Conservation (phyloP, 2,329 filamentous ascomycete genomes). For the Plenodomus lindquistii region DNA sequence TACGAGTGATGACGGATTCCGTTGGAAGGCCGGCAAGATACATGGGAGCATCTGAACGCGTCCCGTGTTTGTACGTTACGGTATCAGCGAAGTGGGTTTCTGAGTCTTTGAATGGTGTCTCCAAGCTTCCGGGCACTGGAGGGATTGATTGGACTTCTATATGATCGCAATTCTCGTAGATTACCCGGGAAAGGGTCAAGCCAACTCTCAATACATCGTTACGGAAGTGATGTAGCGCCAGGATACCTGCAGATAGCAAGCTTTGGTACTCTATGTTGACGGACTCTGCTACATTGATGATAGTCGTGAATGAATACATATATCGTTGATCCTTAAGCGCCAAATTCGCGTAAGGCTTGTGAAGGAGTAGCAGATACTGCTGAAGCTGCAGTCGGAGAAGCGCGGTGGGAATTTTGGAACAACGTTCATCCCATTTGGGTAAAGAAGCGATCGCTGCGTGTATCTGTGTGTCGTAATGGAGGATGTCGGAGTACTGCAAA, state of each 20-base stretch:
- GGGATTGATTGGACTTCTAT: slow-evolving; percentile 6
- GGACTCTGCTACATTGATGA: slow-evolving; percentile 31
- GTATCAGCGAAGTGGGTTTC: slow-evolving; percentile 8
- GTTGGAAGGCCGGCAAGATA: slow-evolving; percentile 25
- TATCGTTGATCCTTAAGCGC: slow-evolving; percentile 31
- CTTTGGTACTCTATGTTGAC: slow-evolving; percentile 30
- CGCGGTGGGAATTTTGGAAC: slow-evolving; percentile 19
- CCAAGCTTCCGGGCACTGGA: background rate
- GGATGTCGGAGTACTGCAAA: slow-evolving; percentile 36
- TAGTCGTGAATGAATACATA: slow-evolving; percentile 36
- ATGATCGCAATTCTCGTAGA: slow-evolving; percentile 30
- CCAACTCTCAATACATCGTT: slow-evolving; percentile 37
- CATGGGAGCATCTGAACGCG: slow-evolving; percentile 6
- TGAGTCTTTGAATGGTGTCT: background rate
- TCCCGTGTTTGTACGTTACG: slow-evolving; percentile 1
- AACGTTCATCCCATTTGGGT: slow-evolving; percentile 28
- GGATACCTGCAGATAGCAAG: slow-evolving; percentile 22
- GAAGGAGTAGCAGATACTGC: slow-evolving; percentile 41
- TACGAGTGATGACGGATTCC: slow-evolving; percentile 30
- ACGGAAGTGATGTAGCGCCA: slow-evolving; percentile 30
- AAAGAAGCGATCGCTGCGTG: slow-evolving; percentile 22
- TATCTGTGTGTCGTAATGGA: slow-evolving; percentile 39
- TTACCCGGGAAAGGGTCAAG: slow-evolving; percentile 30
- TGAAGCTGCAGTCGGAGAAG: slow-evolving; percentile 38
- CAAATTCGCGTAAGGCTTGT: slow-evolving; percentile 37